Evolutionary conservation across 2,329 filamentous ascomycete species (phyloP), one percentile per base, ranked within the genome.

Genomic region (Xylaria polymorpha): DNA sequence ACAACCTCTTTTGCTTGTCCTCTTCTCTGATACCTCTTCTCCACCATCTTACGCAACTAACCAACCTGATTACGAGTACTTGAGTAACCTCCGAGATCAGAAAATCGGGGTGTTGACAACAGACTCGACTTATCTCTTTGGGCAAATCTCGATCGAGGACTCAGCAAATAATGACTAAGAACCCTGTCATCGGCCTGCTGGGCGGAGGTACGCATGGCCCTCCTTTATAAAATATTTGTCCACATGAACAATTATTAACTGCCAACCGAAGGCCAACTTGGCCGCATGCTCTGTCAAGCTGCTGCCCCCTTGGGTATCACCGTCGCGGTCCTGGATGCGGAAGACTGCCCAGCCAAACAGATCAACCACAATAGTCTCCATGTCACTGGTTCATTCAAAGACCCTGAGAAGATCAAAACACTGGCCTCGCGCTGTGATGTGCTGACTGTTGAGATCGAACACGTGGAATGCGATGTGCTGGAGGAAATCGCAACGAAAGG

Each of bases 391-490:
- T 97, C 94, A 0, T 98, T 97, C 86, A 94, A 94, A 79, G 92
- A 97, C 74, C 84, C 91, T 0, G 87, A 88, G 41, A 91, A 92
- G 72, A 94, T 98, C 72, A 88, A 90, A 51, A 86, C 93, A 79
- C 85, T 98, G n/a, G 94, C 95, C 1, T 82, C 87, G 46, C 82
- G 85, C 41, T 94, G 90, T 75, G 93, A 97, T 78, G 88, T 97
- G 18, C 84, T 98, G 70, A 98, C 94, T 0, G 93, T 97, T 15
- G 95, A 98, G 81, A 98, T 97, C 72, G 95, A 98, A 84, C 95
- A 98, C 81, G 92, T 98, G 67, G 90, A 98, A 80, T 96, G 94
- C n/a, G 85, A 93, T 62, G 91, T 96, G 29, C 87, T 98, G 4
- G 93, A 97, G 81, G 92, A 97, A 77, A 89, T 98, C 66, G 89